Evolutionary conservation across 768 basidiomycete genomes (phyloP).

Genomic region (Mrakia blollopis): DNA sequence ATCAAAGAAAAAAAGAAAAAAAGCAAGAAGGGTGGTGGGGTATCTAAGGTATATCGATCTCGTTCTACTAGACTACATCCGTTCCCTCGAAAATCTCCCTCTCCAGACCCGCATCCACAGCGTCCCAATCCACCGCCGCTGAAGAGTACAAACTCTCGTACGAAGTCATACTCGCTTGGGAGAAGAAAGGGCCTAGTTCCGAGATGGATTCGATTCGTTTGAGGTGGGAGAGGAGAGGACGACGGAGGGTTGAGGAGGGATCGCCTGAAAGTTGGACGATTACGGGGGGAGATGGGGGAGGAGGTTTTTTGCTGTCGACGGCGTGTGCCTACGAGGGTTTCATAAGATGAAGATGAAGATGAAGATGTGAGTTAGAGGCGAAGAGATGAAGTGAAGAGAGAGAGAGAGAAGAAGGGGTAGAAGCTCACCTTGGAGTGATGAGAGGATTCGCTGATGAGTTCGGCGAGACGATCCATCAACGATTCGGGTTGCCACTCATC

Average conservation of each 20-base stretch:
- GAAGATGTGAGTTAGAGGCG: background rate
- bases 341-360: background rate
- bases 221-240: constrained; percentile 64
- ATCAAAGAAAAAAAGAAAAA: no score
- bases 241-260: constrained; percentile 53
- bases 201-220: constrained; percentile 76
- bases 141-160: constrained; percentile 88
- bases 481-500: constrained; percentile 70
- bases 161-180: constrained; percentile 75
- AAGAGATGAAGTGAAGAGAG: no score
- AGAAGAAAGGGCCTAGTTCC: constrained; percentile 85
- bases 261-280: background rate
- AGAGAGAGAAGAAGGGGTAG: background rate
- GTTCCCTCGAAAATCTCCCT: constrained; percentile 77
- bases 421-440: background rate
- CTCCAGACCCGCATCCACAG: constrained; percentile 72
- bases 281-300: background rate
- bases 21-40: no score
- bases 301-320: background rate
- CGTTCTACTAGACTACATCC: constrained; percentile 6
- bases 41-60: no score
- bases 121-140: constrained; percentile 70
- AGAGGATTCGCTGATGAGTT: constrained; percentile 58
- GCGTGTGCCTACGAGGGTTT: background rate
- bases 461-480: constrained; percentile 84